phyloP scores from a whole-genome alignment of 805 yeast species.

The Zygoascus tannicola region DNA sequence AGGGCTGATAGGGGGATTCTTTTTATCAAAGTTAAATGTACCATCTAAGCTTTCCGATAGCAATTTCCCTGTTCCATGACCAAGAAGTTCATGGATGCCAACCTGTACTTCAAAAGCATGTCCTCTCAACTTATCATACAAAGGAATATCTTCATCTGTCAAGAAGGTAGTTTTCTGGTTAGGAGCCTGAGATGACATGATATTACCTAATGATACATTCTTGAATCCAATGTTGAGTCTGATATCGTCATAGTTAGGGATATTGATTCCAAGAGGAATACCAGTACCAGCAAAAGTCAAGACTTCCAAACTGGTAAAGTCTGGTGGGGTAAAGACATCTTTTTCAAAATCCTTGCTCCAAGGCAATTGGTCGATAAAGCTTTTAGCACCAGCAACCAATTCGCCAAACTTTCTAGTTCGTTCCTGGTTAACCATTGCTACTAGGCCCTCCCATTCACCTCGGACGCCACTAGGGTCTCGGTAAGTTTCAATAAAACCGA shows the following conservation, averaged over 20 bases:
- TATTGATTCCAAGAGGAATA: slow-evolving; percentile 87
- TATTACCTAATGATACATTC: slow-evolving; percentile 83
- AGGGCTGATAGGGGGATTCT: slow-evolving; percentile 50
- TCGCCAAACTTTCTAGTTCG: slow-evolving; percentile 70
- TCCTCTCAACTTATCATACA: slow-evolving; percentile 61
- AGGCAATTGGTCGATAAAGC: slow-evolving; percentile 59
- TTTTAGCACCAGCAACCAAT: slow-evolving; percentile 58
- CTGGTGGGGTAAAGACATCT: slow-evolving; percentile 84
- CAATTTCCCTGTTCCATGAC: slow-evolving; percentile 86
- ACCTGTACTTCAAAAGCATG: slow-evolving; percentile 90
- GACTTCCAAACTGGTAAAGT: slow-evolving; percentile 83
- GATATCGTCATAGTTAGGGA: slow-evolving; percentile 87
- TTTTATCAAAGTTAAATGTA: slow-evolving; percentile 59
- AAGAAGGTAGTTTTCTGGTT: slow-evolving; percentile 64
- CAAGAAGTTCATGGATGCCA: slow-evolving; percentile 83
- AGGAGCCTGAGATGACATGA: slow-evolving; percentile 62
- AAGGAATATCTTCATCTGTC: slow-evolving; percentile 39
- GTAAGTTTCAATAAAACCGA: slow-evolving; percentile 88
- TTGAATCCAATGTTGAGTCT: slow-evolving; percentile 78
- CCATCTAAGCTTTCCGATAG: slow-evolving; percentile 48
- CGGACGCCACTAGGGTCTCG: slow-evolving; percentile 86
- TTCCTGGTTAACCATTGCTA: slow-evolving; percentile 82
- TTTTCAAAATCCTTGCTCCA: slow-evolving; percentile 74
- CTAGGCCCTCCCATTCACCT: slow-evolving; percentile 91
- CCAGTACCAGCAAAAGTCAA: slow-evolving; percentile 85